Evolutionary conservation across 2,329 filamentous ascomycete genomes (phyloP).

Genomic region (Bipolaris oryzae): DNA sequence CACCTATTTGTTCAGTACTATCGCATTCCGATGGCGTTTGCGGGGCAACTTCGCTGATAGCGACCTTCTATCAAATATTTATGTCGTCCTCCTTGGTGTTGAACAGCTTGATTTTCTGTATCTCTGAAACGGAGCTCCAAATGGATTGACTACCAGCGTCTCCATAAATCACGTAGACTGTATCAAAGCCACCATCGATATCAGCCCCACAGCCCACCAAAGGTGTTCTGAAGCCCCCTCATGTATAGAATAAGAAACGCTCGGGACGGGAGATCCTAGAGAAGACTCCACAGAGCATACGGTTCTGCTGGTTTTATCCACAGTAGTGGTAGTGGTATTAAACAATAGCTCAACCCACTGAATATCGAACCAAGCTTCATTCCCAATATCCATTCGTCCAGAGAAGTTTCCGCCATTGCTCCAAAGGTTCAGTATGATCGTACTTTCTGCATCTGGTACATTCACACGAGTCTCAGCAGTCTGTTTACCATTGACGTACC

Average conservation of each 20-base stretch:
- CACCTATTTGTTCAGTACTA: no score
- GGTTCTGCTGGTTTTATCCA: accelerated
- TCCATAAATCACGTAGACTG: neutral
- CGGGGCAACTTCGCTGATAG: no score
- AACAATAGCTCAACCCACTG: constrained; percentile 23
- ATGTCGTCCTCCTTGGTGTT: neutral
- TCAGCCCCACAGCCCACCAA: neutral
- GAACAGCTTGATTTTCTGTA: neutral
- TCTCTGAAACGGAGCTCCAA: neutral
- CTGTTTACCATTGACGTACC: constrained; percentile 18
- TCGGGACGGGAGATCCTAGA: constrained; percentile 6
- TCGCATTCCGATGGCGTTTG: no score
- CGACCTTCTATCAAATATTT: no score
- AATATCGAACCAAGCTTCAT: constrained; percentile 18
- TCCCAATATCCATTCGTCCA: constrained; percentile 11
- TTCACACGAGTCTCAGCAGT: constrained; percentile 9
- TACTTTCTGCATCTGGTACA: constrained; percentile 13
- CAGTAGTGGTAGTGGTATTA: constrained; percentile 3
- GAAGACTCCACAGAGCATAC: constrained; percentile 10
- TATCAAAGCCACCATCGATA: neutral
- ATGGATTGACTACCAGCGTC: neutral
- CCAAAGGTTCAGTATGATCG: constrained; percentile 18
- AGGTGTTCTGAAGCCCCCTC: neutral
- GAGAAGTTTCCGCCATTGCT: constrained; percentile 16
- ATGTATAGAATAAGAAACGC: neutral